Percentiles rank a stretch among this genome's conserved stretches.
phyloP scores from a whole-genome alignment of 1,284 basidiomycete species.

The Leccinum ambiguum region DNA sequence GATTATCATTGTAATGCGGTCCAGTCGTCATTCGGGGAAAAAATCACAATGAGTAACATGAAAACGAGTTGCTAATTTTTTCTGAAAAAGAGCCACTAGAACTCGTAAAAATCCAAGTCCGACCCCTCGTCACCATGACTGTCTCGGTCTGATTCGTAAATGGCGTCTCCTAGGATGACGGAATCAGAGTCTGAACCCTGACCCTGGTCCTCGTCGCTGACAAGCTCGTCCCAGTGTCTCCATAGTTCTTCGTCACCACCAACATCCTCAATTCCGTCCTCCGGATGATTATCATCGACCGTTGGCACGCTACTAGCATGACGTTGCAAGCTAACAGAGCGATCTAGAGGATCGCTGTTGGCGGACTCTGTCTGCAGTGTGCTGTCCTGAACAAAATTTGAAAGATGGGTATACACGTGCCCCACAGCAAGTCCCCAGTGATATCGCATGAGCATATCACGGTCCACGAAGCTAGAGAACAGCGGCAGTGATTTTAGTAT shows the following conservation, averaged over 20 bases:
- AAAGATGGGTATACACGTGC: not conserved
- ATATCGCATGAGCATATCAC: slow-evolving; percentile 1
- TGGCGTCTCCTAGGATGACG: not conserved
- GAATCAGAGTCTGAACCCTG: not conserved
- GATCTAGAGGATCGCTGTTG: not conserved
- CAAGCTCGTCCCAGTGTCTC: not conserved
- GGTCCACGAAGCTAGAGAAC: not conserved
- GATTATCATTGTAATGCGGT: no score
- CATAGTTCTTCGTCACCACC: not conserved
- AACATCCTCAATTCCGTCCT: not conserved
- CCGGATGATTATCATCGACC: not conserved
- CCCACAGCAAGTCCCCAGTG: not conserved
- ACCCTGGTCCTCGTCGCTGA: not conserved
- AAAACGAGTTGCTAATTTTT: no score
- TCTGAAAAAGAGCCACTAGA: not conserved
- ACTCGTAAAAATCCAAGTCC: slow-evolving; percentile 1
- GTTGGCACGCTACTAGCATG: not conserved
- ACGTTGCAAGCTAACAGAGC: not conserved
- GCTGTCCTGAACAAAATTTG: not conserved
- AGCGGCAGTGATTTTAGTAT: not conserved
- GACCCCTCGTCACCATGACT: not conserved
- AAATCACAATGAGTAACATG: no score
- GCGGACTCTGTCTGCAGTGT: not conserved
- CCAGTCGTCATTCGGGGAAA: no score
- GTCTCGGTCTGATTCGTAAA: not conserved